These are phyloP conservation scores for Claviceps purpurea DNA, from an alignment of 2,329 filamentous ascomycete species.

Conservation along the genomic window DNA sequence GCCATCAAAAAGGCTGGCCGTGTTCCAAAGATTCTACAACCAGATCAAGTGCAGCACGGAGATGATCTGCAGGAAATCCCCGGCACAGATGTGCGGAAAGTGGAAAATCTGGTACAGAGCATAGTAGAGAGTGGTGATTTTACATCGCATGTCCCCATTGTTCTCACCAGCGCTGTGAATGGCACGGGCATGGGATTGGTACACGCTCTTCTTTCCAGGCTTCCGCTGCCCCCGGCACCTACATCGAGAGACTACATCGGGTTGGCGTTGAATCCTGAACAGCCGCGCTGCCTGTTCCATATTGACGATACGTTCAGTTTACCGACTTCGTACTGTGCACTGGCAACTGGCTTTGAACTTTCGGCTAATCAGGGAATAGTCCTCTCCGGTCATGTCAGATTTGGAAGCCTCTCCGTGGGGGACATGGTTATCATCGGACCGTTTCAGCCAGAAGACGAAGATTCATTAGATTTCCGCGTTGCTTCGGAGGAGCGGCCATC, in stretches of 20 bases:
- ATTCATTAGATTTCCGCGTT: conserved; percentile 14
- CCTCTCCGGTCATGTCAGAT: conserved; percentile 72
- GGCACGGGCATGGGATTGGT: conserved; percentile 70
- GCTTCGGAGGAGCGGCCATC: conserved; percentile 34
- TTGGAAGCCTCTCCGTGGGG: conserved; percentile 63
- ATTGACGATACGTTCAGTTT: conserved; percentile 82
- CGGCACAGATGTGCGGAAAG: conserved; percentile 40
- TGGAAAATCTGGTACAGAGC: conserved; percentile 39
- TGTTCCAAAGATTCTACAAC: conserved; percentile 58
- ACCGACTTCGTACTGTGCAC: conserved; percentile 39
- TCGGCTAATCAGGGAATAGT: conserved; percentile 48
- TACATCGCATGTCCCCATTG: conserved; percentile 57
- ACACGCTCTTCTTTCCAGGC: conserved; percentile 64
- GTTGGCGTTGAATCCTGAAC: conserved; percentile 41
- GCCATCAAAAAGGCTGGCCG: conserved; percentile 64
- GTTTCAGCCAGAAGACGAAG: conserved; percentile 47
- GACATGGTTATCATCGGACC: conserved; percentile 71
- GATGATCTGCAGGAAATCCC: conserved; percentile 47
- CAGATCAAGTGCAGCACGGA: conserved; percentile 32
- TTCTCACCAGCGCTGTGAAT: conserved; percentile 76
- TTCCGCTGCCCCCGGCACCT: conserved; percentile 53
- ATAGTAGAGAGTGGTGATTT: conserved; percentile 31
- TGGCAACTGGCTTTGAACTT: conserved; percentile 8
- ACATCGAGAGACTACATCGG: conserved; percentile 42
- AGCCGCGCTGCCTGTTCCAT: conserved; percentile 61